Evolutionary conservation across 2,329 filamentous ascomycete genomes (phyloP).

Genomic region (Ambrosiella beaveri): DNA sequence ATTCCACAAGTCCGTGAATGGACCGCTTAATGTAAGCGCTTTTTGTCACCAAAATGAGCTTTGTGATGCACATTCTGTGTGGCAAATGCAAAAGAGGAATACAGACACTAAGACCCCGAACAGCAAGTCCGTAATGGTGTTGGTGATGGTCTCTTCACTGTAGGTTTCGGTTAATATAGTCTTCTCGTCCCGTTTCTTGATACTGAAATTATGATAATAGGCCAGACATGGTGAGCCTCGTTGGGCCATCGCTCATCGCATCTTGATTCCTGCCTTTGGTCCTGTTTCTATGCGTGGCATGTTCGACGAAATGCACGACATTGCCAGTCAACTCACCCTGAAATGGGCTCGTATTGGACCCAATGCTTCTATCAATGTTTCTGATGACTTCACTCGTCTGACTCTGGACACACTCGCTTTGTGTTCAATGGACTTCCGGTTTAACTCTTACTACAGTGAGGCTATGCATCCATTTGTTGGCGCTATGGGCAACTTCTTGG

Average conservation of each 20-base stretch:
- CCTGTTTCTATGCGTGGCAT: slow-evolving; percentile 49
- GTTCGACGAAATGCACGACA: slow-evolving; percentile 54
- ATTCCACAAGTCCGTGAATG: slow-evolving; percentile 41
- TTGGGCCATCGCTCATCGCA: slow-evolving; percentile 50
- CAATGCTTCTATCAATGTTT: slow-evolving; percentile 36
- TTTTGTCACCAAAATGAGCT: slow-evolving; percentile 8
- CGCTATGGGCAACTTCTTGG: slow-evolving; percentile 48
- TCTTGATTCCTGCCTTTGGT: slow-evolving; percentile 52
- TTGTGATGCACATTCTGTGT: not conserved
- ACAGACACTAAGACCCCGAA: slow-evolving; percentile 2
- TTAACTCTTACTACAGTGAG: slow-evolving; percentile 58
- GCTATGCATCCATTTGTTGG: slow-evolving; percentile 52
- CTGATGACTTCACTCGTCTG: slow-evolving; percentile 55
- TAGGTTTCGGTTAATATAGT: slow-evolving; percentile 14
- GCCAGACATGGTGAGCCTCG: slow-evolving; percentile 33
- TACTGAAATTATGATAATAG: slow-evolving; percentile 14
- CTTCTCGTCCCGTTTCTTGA: no score
- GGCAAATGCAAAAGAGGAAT: not conserved
- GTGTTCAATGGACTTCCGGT: slow-evolving; percentile 53
- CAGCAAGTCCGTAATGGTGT: slow-evolving; percentile 41
- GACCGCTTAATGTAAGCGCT: slow-evolving; percentile 24
- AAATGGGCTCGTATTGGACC: slow-evolving; percentile 52
- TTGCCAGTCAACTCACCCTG: slow-evolving; percentile 45
- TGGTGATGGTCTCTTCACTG: slow-evolving; percentile 51
- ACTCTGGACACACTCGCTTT: slow-evolving; percentile 57